Base-by-base conservation (phyloP, 768 basidiomycete species). In the Termitomyces sp. region DNA sequence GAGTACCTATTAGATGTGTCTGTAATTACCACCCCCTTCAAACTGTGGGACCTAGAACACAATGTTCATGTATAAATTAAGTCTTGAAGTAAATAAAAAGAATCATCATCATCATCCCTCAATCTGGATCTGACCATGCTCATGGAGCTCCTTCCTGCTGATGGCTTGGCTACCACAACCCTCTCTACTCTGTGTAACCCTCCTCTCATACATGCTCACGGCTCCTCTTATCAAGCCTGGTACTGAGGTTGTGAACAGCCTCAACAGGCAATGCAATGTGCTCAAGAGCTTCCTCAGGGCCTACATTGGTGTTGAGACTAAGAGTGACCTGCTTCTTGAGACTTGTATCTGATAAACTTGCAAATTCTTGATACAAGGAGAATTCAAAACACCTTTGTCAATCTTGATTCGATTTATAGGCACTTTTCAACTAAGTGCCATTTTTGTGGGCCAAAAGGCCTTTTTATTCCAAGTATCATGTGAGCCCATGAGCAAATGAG, bases 211-310 rank as follows among this genome's bases (percentile, higher is more conserved):
- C 83, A 96, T 98, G 94, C 87, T 96, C 78, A 97, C 0, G 83
- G 95, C 94, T 0, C 94, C 94, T n/a, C 86, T 96, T 70, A 94
- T 96, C 77, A 96, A 96, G 81, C 92, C 91, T 67, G 91, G 92
- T 58, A 90, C 89, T 43, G 92, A 92, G 68, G 94, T 98, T 67
- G 89, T 98, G 76, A 99, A 99, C 86, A 91, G 89, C 66, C 84
- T 98, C 65, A 89, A 88, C 77, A 86, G 95, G 73, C 96, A 99
- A 82, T 87, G 96, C 71, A 92, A 94, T 63, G 96, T 92, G 10
- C 86, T 98, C 60, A 94, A 96, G 75, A 77, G 83, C 45, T 97
- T 96, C 20, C 81, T 97, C 71, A 96, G 96, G 84, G 94, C 94
- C 45, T 97, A 93, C 76, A 77, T 96, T 56, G 94, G 94, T 32